phyloP scores from a whole-genome alignment of 2,329 filamentous ascomycete species.

The Colletotrichum cereale region DNA sequence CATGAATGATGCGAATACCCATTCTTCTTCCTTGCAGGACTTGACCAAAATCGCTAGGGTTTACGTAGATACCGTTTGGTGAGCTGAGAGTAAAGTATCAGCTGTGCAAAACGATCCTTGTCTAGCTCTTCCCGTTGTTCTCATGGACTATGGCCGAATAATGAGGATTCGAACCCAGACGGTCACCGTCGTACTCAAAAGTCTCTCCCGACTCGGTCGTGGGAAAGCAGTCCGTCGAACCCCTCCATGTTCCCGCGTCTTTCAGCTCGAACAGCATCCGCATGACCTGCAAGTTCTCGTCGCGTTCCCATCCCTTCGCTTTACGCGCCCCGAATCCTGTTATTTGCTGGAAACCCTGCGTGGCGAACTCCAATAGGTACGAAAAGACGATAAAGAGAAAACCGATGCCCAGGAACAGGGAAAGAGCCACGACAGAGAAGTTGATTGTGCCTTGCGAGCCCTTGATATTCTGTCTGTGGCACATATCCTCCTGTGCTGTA shows the following conservation, averaged over 20 bases:
- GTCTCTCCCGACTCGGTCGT: neutral
- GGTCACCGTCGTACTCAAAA: conserved; percentile 23
- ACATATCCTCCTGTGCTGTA: neutral
- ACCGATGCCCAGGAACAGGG: neutral
- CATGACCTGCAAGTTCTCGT: conserved; percentile 30
- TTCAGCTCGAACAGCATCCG: conserved; percentile 23
- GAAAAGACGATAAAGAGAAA: neutral
- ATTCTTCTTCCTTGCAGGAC: too few relatives aligned
- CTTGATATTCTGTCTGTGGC: conserved; percentile 10
- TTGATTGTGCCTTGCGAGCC: conserved; percentile 22
- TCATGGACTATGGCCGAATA: neutral
- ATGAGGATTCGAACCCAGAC: neutral
- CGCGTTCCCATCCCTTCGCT: conserved; percentile 24
- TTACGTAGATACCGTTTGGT: too few relatives aligned
- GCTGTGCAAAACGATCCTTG: too few relatives aligned
- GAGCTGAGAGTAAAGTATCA: too few relatives aligned
- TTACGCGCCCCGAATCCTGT: neutral
- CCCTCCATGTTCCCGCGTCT: conserved; percentile 15
- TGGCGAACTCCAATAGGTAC: neutral
- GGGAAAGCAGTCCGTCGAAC: neutral
- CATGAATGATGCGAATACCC: too few relatives aligned
- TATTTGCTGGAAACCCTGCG: neutral
- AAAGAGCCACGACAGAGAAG: conserved; percentile 24
- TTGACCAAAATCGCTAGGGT: too few relatives aligned
- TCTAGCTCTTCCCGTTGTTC: neutral